phyloP scores from a whole-genome alignment of 179 eudicot species.

The Drosera spatulata region DNA sequence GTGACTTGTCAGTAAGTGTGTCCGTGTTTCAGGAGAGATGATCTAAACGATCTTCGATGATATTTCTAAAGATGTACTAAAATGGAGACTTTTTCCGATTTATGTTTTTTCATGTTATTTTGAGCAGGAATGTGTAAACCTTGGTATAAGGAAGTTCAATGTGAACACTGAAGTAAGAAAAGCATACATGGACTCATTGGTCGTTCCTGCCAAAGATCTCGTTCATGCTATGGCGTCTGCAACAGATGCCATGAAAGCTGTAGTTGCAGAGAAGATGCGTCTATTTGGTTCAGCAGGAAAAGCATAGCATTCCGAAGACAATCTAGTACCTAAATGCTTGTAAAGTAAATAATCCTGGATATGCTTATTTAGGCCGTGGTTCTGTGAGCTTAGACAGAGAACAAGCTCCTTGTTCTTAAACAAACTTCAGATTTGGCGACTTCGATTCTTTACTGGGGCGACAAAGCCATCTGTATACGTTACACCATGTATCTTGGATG shows the following conservation, averaged over 20 bases:
- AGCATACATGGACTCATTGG: constrained; percentile 83
- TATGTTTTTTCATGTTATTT: background rate
- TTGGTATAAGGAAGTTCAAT: constrained; percentile 91
- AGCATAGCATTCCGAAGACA: constrained; percentile 15
- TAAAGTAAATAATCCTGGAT: too few relatives aligned
- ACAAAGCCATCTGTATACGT: too few relatives aligned
- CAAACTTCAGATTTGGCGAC: too few relatives aligned
- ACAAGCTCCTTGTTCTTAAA: too few relatives aligned
- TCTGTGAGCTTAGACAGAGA: too few relatives aligned
- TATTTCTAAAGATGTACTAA: background rate
- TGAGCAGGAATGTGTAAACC: constrained; percentile 67
- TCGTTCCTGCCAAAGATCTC: constrained; percentile 54
- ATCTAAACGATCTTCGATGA: background rate
- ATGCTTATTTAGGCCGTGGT: too few relatives aligned
- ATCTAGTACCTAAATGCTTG: too few relatives aligned
- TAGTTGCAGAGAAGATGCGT: constrained; percentile 82
- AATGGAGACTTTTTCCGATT: background rate
- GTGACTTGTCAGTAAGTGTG: too few relatives aligned
- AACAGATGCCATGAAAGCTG: constrained; percentile 88
- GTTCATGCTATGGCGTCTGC: constrained; percentile 71
- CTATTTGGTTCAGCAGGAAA: constrained; percentile 87
- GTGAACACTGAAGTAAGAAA: constrained; percentile 91
- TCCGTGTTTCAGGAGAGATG: too few relatives aligned
- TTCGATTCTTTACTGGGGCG: too few relatives aligned
- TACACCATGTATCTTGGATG: too few relatives aligned